A percentile compares a stretch with the other conserved stretches of the same genome.
phyloP scores from a whole-genome alignment of 2,329 filamentous ascomycete species.

The Chrysoporthe puriensis region DNA sequence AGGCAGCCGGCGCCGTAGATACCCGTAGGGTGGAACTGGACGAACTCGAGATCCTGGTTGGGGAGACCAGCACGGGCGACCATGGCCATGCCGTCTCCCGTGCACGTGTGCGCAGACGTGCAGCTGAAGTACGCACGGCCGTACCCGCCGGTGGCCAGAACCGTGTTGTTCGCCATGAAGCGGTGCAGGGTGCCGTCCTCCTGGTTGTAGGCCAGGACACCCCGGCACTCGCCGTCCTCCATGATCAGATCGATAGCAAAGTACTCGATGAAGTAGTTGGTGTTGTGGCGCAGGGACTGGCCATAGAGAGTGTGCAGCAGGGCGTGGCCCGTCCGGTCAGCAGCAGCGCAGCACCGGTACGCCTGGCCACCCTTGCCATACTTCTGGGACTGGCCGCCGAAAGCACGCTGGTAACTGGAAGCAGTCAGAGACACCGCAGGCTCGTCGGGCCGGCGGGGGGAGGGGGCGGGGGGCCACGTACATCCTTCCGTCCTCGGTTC shows the following conservation, averaged over 20 bases:
- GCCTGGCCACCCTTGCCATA: slow-evolving; percentile 97
- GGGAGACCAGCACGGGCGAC: slow-evolving; percentile 95
- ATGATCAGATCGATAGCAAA: slow-evolving; percentile 97
- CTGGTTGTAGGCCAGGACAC: slow-evolving; percentile 97
- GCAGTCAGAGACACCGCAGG: slow-evolving; percentile 28
- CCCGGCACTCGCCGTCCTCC: slow-evolving; percentile 95
- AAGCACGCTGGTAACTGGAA: slow-evolving; percentile 88
- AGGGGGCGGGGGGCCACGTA: slow-evolving; percentile 45
- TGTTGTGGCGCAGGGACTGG: slow-evolving; percentile 95
- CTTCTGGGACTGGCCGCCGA: slow-evolving; percentile 95
- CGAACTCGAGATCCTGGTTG: slow-evolving; percentile 99
- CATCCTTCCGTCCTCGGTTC: slow-evolving; percentile 97
- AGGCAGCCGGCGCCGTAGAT: slow-evolving; percentile 98
- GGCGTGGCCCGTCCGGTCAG: slow-evolving; percentile 95
- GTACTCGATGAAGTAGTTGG: slow-evolving; percentile 99
- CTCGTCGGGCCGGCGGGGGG: not conserved
- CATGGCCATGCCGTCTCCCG: slow-evolving; percentile 99
- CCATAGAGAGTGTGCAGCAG: slow-evolving; percentile 98
- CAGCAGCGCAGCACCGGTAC: slow-evolving; percentile 94
- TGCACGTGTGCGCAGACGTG: slow-evolving; percentile 97
- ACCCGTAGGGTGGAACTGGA: slow-evolving; percentile 98
- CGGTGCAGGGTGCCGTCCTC: slow-evolving; percentile 97
- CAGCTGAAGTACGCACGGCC: slow-evolving; percentile 98
- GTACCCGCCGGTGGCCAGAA: slow-evolving; percentile 95
- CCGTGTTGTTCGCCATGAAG: slow-evolving; percentile 95